Base-by-base conservation (phyloP, 2,329 filamentous ascomycete species). In the Calonectria pteridis region DNA sequence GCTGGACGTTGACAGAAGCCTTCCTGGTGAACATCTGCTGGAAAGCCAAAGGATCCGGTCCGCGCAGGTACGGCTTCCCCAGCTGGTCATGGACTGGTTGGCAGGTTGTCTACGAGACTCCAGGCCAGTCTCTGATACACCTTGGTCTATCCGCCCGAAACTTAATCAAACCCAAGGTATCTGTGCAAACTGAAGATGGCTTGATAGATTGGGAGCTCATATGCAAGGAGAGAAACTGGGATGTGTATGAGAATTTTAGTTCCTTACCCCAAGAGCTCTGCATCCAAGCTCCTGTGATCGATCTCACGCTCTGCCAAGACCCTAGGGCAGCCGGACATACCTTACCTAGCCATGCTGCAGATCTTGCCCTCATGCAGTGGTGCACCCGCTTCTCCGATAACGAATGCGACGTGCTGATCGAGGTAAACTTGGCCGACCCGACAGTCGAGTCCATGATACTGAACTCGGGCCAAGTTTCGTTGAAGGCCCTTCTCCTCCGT, bases 81-180 rank as follows among this genome's bases (percentile, higher is more conserved):
- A 74, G 64, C 26, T 74, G 72, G 72, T 74, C 72, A 9, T 74
- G 72, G 72, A 51, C 72, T 29, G 72, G 72, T 11, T 74, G 72
- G 72, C 37, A 69, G 26, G 50, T 33, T 28, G 11, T 62, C 68
- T 71, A 73, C 49, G 46, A 40, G 26, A 43, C 20, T 20, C 72
- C 72, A 46, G 35, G 55, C 3, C 51, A 58, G 11, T 29, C 31
- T 28, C n/a, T 71, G 13, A 23, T 50, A 1, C 31, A 58, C 28
- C 53, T 67, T 1, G 51, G 51, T 9, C 29, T 58, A 1, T 69
- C 26, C 2, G 10, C 33, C 2, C 58, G 59, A 20, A 74, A 33
- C 11, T 1, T 65, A 5, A 49, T 65, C 5, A 29, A 33, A 4
- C n/a, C 55, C 5, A 53, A 59, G 6, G 6, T 74, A 9, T 59